Conservation (phyloP, 352 stramenopile genomes). For the Aphanomyces euteiches region DNA sequence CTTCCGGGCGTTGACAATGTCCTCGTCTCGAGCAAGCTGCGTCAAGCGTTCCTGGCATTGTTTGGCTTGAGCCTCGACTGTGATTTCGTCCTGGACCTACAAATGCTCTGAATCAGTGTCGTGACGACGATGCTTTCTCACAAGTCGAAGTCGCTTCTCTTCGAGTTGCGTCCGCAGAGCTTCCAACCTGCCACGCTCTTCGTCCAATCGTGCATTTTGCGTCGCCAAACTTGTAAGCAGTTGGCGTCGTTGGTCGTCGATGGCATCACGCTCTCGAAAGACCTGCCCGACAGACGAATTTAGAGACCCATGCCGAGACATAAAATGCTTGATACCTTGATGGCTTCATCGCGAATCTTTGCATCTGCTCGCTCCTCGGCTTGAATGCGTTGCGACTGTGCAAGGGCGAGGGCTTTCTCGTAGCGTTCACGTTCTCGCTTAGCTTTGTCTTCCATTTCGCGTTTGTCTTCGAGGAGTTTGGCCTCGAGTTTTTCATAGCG, state of each 20-base stretch:
- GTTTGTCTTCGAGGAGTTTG: slow-evolving; percentile 47
- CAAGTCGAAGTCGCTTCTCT: slow-evolving; percentile 47
- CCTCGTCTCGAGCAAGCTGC: slow-evolving; percentile 49
- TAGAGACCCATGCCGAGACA: neutral
- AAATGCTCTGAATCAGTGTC: neutral
- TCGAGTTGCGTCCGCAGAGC: slow-evolving; percentile 55
- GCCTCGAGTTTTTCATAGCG: slow-evolving; percentile 60
- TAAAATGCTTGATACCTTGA: slow-evolving; percentile 36
- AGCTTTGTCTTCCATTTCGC: slow-evolving; percentile 48
- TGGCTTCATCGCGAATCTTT: slow-evolving; percentile 57
- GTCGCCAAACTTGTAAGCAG: slow-evolving; percentile 52
- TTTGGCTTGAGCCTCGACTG: slow-evolving; percentile 45
- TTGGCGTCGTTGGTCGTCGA: slow-evolving; percentile 70
- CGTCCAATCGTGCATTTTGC: slow-evolving; percentile 52
- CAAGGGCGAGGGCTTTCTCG: slow-evolving; percentile 34
- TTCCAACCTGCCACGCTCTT: slow-evolving; percentile 68
- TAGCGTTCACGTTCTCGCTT: slow-evolving; percentile 43
- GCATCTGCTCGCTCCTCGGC: slow-evolving; percentile 59
- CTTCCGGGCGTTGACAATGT: slow-evolving; percentile 44
- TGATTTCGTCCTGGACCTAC: slow-evolving; percentile 49
- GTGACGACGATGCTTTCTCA: neutral
- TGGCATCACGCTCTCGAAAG: slow-evolving; percentile 55
- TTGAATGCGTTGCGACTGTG: slow-evolving; percentile 36
- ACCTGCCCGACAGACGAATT: slow-evolving; percentile 38
- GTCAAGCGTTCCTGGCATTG: slow-evolving; percentile 51